Conservation (phyloP, 495 filamentous ascomycete genomes). For the Daldinia decipiens region DNA sequence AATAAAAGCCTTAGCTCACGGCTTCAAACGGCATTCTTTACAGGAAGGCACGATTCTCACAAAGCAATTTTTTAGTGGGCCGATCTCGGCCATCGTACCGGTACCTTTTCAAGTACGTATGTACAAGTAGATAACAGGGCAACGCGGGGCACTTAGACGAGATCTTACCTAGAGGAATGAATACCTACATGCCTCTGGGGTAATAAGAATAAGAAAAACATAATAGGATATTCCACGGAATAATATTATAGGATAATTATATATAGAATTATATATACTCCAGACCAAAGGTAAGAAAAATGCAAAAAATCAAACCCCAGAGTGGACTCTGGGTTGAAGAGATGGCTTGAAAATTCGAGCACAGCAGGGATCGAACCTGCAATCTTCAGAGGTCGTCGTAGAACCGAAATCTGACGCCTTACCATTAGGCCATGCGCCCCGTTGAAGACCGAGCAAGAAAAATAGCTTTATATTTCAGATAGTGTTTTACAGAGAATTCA, state of each 20-base stretch:
- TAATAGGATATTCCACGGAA: too few species aligned
- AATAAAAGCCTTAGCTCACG: neutral
- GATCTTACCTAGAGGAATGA: too few species aligned
- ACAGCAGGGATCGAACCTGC: constrained; percentile 47
- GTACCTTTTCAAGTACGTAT: neutral
- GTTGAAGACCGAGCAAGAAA: neutral
- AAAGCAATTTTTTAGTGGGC: constrained; percentile 33
- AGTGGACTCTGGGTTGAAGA: neutral
- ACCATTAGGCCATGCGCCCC: constrained; percentile 46
- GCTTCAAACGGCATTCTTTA: constrained; percentile 1
- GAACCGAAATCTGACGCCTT: constrained; percentile 45
- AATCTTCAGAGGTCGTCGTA: constrained; percentile 38
- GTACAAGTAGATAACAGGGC: neutral
- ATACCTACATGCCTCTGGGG: neutral
- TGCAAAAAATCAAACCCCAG: neutral
- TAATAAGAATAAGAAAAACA: too few species aligned
- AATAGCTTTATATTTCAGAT: neutral
- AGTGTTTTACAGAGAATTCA: neutral
- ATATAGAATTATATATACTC: too few species aligned
- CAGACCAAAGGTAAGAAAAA: neutral
- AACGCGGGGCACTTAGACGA: neutral
- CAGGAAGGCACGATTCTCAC: constrained; percentile 4
- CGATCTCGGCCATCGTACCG: constrained; percentile 36
- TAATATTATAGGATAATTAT: too few species aligned
- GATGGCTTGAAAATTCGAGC: constrained; percentile 27